A percentile compares a stretch with the other conserved stretches of the same genome.
Evolutionary conservation across 2,329 filamentous ascomycete genomes (phyloP).

Genomic region (Lachnellula cervina): DNA sequence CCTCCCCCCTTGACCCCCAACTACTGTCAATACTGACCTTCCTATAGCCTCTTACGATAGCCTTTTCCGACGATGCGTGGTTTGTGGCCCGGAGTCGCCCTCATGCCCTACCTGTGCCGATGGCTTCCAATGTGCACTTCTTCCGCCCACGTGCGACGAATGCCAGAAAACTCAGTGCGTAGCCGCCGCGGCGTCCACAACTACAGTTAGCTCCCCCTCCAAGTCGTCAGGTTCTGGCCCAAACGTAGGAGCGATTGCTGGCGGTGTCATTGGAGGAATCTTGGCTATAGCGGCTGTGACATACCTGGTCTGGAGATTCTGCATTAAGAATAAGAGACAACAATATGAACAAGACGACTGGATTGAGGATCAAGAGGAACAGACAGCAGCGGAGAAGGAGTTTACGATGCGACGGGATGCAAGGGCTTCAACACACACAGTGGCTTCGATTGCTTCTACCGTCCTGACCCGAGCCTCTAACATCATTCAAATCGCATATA

Average conservation of each 20-base stretch:
- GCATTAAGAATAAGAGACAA: slow-evolving; percentile 72
- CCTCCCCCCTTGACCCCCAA: background rate
- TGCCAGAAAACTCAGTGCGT: slow-evolving; percentile 57
- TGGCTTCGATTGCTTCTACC: slow-evolving; percentile 88
- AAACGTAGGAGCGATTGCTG: slow-evolving; percentile 81
- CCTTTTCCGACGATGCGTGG: slow-evolving; percentile 55
- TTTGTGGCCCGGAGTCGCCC: slow-evolving; percentile 48
- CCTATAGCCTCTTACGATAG: slow-evolving; percentile 22
- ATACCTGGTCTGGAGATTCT: slow-evolving; percentile 83
- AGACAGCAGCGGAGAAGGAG: slow-evolving; percentile 49
- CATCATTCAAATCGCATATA: slow-evolving; percentile 99
- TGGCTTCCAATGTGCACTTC: slow-evolving; percentile 55
- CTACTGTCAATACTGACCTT: slow-evolving; percentile 5
- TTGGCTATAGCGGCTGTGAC: slow-evolving; percentile 67
- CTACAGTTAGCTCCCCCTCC: slow-evolving; percentile 22
- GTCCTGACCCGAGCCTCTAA: slow-evolving; percentile 95
- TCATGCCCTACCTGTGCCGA: slow-evolving; percentile 54
- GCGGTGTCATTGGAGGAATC: slow-evolving; percentile 83
- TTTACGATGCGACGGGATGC: slow-evolving; percentile 52
- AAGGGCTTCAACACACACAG: slow-evolving; percentile 76
- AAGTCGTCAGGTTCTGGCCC: slow-evolving; percentile 44
- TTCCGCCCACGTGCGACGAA: slow-evolving; percentile 51
- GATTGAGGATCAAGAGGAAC: slow-evolving; percentile 45
- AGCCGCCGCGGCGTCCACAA: slow-evolving; percentile 28
- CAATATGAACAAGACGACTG: slow-evolving; percentile 58